Conservation (phyloP, 192 early-diverging fungal genomes). For the Geranomyces michiganensis region DNA sequence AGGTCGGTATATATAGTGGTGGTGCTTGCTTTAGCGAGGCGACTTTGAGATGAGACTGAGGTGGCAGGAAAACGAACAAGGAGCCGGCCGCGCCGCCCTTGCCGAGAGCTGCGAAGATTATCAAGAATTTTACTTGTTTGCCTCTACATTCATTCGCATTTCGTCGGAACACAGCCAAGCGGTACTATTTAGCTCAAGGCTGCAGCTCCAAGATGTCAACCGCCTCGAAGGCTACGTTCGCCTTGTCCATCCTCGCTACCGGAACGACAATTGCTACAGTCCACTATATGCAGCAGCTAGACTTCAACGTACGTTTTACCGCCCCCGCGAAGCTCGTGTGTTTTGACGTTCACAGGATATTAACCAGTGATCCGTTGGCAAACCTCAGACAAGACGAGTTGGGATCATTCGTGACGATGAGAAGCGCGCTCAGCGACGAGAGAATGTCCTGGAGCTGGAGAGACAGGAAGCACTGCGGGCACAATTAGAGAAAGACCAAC, state of each 20-base stretch:
- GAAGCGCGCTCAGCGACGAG: slow-evolving; percentile 12
- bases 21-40: too few relatives aligned
- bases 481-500: slow-evolving; percentile 30
- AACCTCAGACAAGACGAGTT: slow-evolving; percentile 6
- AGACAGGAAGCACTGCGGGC: slow-evolving; percentile 19
- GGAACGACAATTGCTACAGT: slow-evolving; percentile 11
- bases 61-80: too few relatives aligned
- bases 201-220: slow-evolving; percentile 6
- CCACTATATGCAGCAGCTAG: slow-evolving; percentile 9
- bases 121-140: too few relatives aligned
- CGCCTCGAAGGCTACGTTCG: slow-evolving; percentile 13
- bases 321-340: background rate
- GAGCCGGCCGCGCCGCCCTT: too few relatives aligned
- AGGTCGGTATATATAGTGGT: too few relatives aligned
- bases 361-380: background rate
- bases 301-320: background rate
- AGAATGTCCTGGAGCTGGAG: slow-evolving; percentile 26
- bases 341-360: background rate
- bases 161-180: too few relatives aligned
- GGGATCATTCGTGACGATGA: slow-evolving; percentile 28
- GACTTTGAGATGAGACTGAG: too few relatives aligned
- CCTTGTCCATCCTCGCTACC: background rate
- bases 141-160: too few relatives aligned
- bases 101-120: too few relatives aligned
- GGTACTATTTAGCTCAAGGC: too few relatives aligned